Conservation (phyloP, 2,329 filamentous ascomycete species). For the Tolypocladium inflatum region DNA sequence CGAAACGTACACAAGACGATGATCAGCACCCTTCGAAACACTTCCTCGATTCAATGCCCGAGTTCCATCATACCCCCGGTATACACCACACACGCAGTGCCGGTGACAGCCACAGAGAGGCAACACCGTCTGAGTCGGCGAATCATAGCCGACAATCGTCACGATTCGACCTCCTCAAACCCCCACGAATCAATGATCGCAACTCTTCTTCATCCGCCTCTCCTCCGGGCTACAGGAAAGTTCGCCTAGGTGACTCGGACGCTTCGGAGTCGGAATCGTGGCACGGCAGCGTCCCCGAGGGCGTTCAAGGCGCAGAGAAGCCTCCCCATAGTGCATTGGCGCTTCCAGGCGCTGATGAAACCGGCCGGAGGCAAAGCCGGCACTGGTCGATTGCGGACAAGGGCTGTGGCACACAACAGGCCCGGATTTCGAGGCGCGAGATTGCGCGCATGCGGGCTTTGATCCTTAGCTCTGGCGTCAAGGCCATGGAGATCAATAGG, state of each 20-base stretch:
- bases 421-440: constrained; percentile 54
- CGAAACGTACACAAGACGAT: constrained; percentile 19
- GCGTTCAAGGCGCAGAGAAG: constrained; percentile 21
- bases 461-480: constrained; percentile 78
- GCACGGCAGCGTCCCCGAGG: constrained; percentile 17
- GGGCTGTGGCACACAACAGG: constrained; percentile 22
- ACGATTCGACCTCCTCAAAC: constrained; percentile 38
- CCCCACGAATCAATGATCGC: constrained; percentile 37
- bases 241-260: constrained; percentile 19
- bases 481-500: constrained; percentile 70
- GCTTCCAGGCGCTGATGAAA: constrained; percentile 14
- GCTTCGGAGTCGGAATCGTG: constrained; percentile 28
- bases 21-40: constrained; percentile 27
- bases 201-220: constrained; percentile 28
- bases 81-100: constrained; percentile 7
- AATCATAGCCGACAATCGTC: constrained; percentile 28
- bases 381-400: constrained; percentile 45
- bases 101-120: constrained; percentile 8
- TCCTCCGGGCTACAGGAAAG: constrained; percentile 14
- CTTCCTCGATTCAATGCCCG: constrained; percentile 43
- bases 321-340: constrained; percentile 23
- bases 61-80: constrained; percentile 31
- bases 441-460: constrained; percentile 69
- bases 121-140: constrained; percentile 3
- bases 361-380: constrained; percentile 18